These are phyloP conservation scores for Clitopilus hobsonii DNA, from an alignment of 768 basidiomycete species.

Conservation along the genomic window DNA sequence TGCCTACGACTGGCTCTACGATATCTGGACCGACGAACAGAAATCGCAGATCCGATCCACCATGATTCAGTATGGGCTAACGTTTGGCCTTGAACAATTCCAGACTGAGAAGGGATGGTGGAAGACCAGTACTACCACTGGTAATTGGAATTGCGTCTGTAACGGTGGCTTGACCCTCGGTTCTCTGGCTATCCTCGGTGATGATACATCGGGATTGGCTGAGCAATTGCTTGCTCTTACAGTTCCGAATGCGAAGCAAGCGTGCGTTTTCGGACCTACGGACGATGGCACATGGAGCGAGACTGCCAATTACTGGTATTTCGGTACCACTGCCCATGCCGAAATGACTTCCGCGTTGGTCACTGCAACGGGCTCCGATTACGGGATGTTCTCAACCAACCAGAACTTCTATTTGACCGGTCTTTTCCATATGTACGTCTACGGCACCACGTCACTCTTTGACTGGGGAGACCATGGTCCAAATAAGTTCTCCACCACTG, in stretches of 20 bases:
- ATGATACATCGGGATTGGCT: slow-evolving; percentile 75
- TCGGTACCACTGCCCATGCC: slow-evolving; percentile 86
- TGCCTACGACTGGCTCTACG: slow-evolving; percentile 96
- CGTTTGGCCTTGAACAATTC: slow-evolving; percentile 55
- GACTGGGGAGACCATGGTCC: slow-evolving; percentile 84
- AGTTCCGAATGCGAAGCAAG: slow-evolving; percentile 66
- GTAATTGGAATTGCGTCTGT: slow-evolving; percentile 99
- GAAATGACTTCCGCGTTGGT: slow-evolving; percentile 83
- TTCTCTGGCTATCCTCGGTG: slow-evolving; percentile 84
- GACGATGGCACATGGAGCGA: slow-evolving; percentile 90
- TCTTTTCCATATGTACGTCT: slow-evolving; percentile 84
- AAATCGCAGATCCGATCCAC: slow-evolving; percentile 61
- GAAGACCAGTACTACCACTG: slow-evolving; percentile 72
- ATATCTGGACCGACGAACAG: slow-evolving; percentile 73
- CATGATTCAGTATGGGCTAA: slow-evolving; percentile 76
- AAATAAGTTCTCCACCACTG: slow-evolving; percentile 93
- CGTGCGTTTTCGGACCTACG: slow-evolving; percentile 63
- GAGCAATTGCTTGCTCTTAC: slow-evolving; percentile 60
- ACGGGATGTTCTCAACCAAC: slow-evolving; percentile 68
- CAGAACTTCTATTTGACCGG: slow-evolving; percentile 69
- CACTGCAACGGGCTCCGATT: slow-evolving; percentile 83
- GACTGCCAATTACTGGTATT: slow-evolving; percentile 94
- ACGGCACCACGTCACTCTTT: slow-evolving; percentile 83
- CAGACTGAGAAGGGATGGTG: slow-evolving; percentile 52
- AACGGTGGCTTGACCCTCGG: slow-evolving; percentile 88